These are phyloP conservation scores for Calonectria pauciramosa DNA, from an alignment of 2,329 filamentous ascomycete genomes.

Conservation along the genomic window DNA sequence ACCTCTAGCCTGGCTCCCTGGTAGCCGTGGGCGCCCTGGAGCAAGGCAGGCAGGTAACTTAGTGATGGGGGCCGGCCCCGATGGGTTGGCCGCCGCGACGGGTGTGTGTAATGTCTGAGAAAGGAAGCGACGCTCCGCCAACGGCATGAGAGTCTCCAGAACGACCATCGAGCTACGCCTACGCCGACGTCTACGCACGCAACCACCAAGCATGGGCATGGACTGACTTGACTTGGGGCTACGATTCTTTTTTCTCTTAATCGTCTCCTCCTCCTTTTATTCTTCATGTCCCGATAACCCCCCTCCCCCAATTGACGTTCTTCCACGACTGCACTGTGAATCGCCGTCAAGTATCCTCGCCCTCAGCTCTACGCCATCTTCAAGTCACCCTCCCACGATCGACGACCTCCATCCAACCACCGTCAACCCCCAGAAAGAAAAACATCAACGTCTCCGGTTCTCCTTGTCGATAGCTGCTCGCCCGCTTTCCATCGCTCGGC, in stretches of 20 bases:
- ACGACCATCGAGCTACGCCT: constrained; percentile 35
- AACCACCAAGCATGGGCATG: constrained; percentile 47
- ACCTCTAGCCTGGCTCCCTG: background rate
- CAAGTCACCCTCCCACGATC: constrained; percentile 22
- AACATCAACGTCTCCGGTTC: constrained; percentile 26
- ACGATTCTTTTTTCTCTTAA: constrained; percentile 33
- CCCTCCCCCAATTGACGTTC: constrained; percentile 23
- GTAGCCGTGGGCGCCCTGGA: constrained; percentile 7
- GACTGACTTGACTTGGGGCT: constrained; percentile 45
- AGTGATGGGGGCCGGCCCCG: constrained; percentile 21
- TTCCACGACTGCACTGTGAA: constrained; percentile 11
- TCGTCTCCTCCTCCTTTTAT: constrained; percentile 30
- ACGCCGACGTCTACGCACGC: constrained; percentile 37
- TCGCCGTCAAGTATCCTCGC: constrained; percentile 10
- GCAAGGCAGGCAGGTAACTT: constrained; percentile 13
- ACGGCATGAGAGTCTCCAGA: constrained; percentile 43
- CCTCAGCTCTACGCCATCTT: constrained; percentile 22
- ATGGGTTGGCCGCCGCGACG: constrained; percentile 21
- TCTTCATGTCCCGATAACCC: constrained; percentile 17
- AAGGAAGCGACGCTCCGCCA: constrained; percentile 45
- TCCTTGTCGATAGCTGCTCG: constrained; percentile 30
- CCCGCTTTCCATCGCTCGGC: constrained; percentile 25
- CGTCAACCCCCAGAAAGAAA: background rate
- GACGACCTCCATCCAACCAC: constrained; percentile 14
- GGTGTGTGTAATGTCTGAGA: constrained; percentile 40